A percentile compares a stretch with the other conserved stretches of the same genome.
phyloP scores from a whole-genome alignment of 1,284 basidiomycete species.

The Apiotrichum laibachii region DNA sequence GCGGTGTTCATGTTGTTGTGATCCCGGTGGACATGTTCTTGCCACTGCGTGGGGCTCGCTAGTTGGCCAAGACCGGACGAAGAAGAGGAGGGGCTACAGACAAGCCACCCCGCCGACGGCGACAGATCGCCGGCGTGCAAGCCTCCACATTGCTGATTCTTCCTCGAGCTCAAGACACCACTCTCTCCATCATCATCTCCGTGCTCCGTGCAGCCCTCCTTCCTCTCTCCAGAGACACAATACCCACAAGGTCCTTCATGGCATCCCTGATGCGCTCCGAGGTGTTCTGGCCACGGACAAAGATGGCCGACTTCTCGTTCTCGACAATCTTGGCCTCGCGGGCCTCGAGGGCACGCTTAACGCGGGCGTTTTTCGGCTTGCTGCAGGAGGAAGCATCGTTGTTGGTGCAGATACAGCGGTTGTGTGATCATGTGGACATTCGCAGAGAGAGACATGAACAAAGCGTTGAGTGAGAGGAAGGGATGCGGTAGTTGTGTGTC shows the following conservation, averaged over 20 bases:
- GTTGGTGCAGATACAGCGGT: neutral
- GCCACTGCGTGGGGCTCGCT: too few species aligned
- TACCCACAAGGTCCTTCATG: slow-evolving; percentile 82
- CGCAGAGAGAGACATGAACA: too few species aligned
- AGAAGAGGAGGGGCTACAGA: too few species aligned
- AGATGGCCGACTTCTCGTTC: slow-evolving; percentile 76
- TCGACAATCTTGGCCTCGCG: slow-evolving; percentile 87
- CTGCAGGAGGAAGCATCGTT: slow-evolving; percentile 51
- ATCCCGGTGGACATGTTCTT: too few species aligned
- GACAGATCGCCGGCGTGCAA: too few species aligned
- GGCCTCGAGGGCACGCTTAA: slow-evolving; percentile 87
- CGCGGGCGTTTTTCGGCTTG: slow-evolving; percentile 95
- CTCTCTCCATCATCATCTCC: neutral
- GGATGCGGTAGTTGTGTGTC: too few species aligned
- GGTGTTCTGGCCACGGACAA: slow-evolving; percentile 83
- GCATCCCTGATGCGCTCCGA: slow-evolving; percentile 74
- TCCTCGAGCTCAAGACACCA: neutral
- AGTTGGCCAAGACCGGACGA: too few species aligned
- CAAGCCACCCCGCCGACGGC: too few species aligned
- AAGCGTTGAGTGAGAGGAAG: too few species aligned
- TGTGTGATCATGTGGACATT: too few species aligned
- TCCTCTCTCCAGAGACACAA: neutral
- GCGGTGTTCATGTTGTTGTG: neutral
- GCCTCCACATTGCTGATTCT: too few species aligned
- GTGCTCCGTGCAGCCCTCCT: neutral